These are phyloP conservation scores for Clarkia xantiana DNA, from an alignment of 345 rosid genomes.

Conservation along the genomic window DNA sequence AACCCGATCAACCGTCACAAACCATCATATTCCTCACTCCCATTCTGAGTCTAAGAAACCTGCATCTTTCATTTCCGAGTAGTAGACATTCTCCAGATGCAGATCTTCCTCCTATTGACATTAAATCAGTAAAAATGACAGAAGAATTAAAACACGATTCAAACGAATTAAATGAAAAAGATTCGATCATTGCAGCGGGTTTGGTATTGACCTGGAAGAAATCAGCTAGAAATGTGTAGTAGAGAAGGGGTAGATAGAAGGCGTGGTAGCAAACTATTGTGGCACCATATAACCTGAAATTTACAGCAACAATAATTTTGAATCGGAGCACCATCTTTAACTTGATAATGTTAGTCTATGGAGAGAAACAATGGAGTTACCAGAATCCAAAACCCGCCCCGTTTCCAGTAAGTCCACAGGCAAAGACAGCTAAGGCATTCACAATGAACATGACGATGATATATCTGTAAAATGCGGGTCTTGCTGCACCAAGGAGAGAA, in stretches of 20 bases:
- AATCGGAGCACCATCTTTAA: neutral
- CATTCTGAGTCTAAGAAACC: slow-evolving; percentile 84
- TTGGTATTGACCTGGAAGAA: slow-evolving; percentile 65
- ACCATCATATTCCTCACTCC: slow-evolving; percentile 17
- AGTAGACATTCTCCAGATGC: slow-evolving; percentile 66
- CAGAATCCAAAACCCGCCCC: slow-evolving; percentile 63
- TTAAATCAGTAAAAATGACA: slow-evolving; percentile 4
- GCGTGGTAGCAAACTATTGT: slow-evolving; percentile 64
- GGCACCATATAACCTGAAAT: slow-evolving; percentile 56
- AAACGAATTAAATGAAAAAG: neutral
- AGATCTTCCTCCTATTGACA: slow-evolving; percentile 59
- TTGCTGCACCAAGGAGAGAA: slow-evolving; percentile 32
- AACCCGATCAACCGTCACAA: too few species aligned
- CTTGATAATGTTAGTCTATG: neutral
- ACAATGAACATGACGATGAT: slow-evolving; percentile 45
- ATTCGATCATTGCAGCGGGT: neutral
- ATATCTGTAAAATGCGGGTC: slow-evolving; percentile 84
- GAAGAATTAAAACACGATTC: neutral
- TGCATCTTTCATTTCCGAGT: slow-evolving; percentile 95
- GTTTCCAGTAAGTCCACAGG: slow-evolving; percentile 47
- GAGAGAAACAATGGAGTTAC: slow-evolving; percentile 21
- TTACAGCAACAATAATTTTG: too few species aligned
- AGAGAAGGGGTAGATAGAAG: slow-evolving; percentile 73
- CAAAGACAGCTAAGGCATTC: slow-evolving; percentile 47
- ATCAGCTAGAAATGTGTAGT: slow-evolving; percentile 67